Evolutionary conservation across 352 stramenopile species (phyloP).

Genomic region (Phytophthora foliorum): DNA sequence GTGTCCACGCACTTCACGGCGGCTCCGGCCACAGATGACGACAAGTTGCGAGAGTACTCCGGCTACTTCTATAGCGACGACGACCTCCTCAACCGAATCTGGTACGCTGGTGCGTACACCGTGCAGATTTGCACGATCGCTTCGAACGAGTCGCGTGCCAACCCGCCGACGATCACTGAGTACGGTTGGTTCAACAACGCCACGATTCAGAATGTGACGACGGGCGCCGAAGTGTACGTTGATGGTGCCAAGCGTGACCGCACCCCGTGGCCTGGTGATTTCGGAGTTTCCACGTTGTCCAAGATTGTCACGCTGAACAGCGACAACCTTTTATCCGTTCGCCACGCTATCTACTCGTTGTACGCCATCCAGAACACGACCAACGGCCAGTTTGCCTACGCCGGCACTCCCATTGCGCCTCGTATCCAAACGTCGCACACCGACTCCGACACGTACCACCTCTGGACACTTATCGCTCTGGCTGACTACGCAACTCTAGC

Average conservation of each 20-base stretch:
- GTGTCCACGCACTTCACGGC: conserved; percentile 47
- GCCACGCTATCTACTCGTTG: conserved; percentile 39
- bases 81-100: conserved; percentile 51
- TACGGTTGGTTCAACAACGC: conserved; percentile 51
- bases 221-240: conserved; percentile 41
- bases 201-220: conserved; percentile 34
- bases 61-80: conserved; percentile 53
- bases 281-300: conserved; percentile 32
- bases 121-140: conserved; percentile 46
- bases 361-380: conserved; percentile 39
- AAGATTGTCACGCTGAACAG: conserved; percentile 44
- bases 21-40: conserved; percentile 27
- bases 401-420: conserved; percentile 36
- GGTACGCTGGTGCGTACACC: conserved; percentile 52
- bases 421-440: conserved; percentile 21
- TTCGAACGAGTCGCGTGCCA: conserved; percentile 42
- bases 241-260: conserved; percentile 50
- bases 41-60: conserved; percentile 45
- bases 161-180: conserved; percentile 37
- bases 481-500: conserved; percentile 38
- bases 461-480: conserved; percentile 52
- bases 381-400: conserved; percentile 44
- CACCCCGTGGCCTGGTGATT: conserved; percentile 49
- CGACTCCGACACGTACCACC: conserved; percentile 51
- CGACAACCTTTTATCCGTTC: conserved; percentile 42